A percentile compares a stretch with the other conserved stretches of the same genome.
Evolutionary conservation across 768 basidiomycete genomes (phyloP).

Genomic region (Pholiota conissans): DNA sequence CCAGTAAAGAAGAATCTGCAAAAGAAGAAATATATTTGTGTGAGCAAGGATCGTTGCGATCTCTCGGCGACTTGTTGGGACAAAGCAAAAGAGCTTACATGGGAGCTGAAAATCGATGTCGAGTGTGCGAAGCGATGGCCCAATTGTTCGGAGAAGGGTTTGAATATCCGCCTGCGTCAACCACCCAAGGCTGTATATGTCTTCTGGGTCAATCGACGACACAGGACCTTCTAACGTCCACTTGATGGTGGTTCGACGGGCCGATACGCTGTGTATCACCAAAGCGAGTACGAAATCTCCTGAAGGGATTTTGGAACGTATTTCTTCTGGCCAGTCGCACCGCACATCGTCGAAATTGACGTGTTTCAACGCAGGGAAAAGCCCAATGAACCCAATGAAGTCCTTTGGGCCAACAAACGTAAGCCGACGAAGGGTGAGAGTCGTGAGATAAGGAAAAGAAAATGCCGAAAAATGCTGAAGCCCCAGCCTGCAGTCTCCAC

Average conservation of each 20-base stretch:
- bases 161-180: not conserved
- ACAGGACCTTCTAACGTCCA: not conserved
- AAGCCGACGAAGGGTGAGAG: not conserved
- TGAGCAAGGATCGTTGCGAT: not conserved
- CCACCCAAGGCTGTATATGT: not conserved
- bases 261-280: not conserved
- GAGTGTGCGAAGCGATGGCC: not conserved
- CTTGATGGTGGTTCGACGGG: not conserved
- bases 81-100: no score
- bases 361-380: not conserved
- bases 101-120: conserved; percentile 1
- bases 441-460: not conserved
- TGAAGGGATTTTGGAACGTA: not conserved
- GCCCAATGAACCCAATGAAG: not conserved
- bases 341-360: not conserved
- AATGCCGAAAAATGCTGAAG: not conserved
- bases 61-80: no score
- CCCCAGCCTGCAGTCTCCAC: not conserved
- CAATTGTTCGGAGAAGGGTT: not conserved
- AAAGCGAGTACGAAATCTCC: conserved; percentile 1
- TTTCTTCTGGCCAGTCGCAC: not conserved
- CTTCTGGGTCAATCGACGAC: not conserved
- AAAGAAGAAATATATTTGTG: not conserved
- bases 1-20: not conserved
- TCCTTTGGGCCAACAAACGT: not conserved